phyloP scores from a whole-genome alignment of 1,284 basidiomycete species.

The Coniferiporia weirii region DNA sequence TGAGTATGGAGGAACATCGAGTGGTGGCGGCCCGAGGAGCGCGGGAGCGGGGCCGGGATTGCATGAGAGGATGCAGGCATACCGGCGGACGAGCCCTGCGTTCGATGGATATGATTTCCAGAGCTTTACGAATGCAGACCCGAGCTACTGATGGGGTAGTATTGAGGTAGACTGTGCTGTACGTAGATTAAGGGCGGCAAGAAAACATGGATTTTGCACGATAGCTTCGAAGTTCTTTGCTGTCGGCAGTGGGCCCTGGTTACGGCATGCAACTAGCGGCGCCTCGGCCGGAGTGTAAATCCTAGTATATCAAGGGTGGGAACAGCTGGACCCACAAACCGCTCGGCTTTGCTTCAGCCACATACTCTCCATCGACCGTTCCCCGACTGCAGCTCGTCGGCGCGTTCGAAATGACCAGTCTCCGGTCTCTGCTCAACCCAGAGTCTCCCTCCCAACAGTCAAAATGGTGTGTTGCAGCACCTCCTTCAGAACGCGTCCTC shows the following conservation, averaged over 20 bases:
- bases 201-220: no score
- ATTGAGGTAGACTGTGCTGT: no score
- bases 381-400: not conserved
- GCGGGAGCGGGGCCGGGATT: not conserved
- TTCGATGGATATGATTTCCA: conserved; percentile 16
- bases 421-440: conserved; percentile 51
- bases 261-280: not conserved
- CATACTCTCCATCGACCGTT: conserved; percentile 4
- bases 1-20: not conserved
- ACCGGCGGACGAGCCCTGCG: not conserved
- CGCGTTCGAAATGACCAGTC: conserved; percentile 40
- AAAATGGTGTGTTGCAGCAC: conserved; percentile 16
- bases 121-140: conserved; percentile 15
- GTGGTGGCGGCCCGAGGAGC: not conserved
- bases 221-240: not conserved
- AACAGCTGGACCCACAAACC: not conserved
- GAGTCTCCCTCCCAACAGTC: conserved; percentile 31
- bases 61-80: not conserved
- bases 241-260: not conserved
- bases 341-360: not conserved
- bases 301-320: not conserved
- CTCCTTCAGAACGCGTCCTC: conserved; percentile 22
- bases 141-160: conserved; percentile 1
- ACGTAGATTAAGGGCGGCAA: no score
- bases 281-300: not conserved